phyloP scores from a whole-genome alignment of 306 rosid species.

The Vicia faba region DNA sequence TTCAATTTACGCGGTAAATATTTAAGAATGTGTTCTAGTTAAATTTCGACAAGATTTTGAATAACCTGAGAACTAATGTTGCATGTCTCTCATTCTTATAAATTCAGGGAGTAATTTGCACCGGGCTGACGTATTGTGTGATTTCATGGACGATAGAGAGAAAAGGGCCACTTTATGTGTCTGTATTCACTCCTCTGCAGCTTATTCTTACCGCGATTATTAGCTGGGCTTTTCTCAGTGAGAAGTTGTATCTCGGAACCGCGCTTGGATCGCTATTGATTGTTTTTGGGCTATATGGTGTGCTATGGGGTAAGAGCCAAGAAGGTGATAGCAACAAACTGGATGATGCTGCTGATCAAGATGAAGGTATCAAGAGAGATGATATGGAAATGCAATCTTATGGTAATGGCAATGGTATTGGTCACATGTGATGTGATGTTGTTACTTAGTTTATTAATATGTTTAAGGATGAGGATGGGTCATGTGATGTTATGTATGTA shows the following conservation, averaged over 20 bases:
- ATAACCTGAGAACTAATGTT: too few relatives aligned
- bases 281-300: conserved; percentile 67
- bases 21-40: too few relatives aligned
- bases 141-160: conserved; percentile 79
- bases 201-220: conserved; percentile 65
- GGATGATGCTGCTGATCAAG: not conserved
- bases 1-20: conserved; percentile 59
- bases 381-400: conserved; percentile 47
- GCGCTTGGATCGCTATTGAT: conserved; percentile 62
- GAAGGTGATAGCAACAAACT: conserved; percentile 40
- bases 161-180: conserved; percentile 79
- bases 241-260: conserved; percentile 71
- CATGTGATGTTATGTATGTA: not conserved
- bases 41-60: too few relatives aligned
- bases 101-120: conserved; percentile 76
- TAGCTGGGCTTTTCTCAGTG: conserved; percentile 75
- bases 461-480: not conserved
- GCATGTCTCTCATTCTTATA: too few relatives aligned
- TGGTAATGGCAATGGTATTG: too few relatives aligned
- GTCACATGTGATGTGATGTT: too few relatives aligned
- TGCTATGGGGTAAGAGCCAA: conserved; percentile 77
- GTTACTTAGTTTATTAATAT: not conserved
- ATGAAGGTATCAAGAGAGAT: not conserved
- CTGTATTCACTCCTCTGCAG: conserved; percentile 68
- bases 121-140: conserved; percentile 61